These are phyloP conservation scores for Penicillium mononematosum DNA, from an alignment of 495 filamentous ascomycete genomes.

Conservation along the genomic window DNA sequence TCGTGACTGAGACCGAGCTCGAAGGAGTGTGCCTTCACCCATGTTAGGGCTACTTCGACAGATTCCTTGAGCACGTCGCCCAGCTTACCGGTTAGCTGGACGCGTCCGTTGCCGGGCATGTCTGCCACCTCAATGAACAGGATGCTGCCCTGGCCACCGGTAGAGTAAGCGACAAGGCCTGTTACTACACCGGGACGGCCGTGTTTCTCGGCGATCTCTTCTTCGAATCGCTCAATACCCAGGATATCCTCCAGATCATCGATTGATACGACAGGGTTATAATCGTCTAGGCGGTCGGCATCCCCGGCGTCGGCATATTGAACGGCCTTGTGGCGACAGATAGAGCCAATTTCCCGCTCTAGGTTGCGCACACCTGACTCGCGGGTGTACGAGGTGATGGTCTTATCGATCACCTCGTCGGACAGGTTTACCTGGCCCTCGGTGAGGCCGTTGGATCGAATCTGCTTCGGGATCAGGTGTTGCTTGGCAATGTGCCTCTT, in stretches of 20 bases:
- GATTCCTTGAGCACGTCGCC: slow-evolving; percentile 96
- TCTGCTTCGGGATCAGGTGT: slow-evolving; percentile 93
- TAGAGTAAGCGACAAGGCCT: slow-evolving; percentile 93
- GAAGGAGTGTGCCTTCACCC: slow-evolving; percentile 96
- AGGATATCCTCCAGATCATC: slow-evolving; percentile 87
- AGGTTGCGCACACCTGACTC: slow-evolving; percentile 97
- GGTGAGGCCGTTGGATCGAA: slow-evolving; percentile 73
- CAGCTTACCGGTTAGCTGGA: slow-evolving; percentile 98
- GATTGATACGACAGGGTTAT: slow-evolving; percentile 70
- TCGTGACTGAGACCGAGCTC: slow-evolving; percentile 81
- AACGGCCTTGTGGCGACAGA: slow-evolving; percentile 93
- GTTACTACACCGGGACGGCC: slow-evolving; percentile 92
- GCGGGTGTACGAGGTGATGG: slow-evolving; percentile 93
- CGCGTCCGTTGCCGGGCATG: slow-evolving; percentile 89
- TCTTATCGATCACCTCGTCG: slow-evolving; percentile 85
- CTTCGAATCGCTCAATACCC: slow-evolving; percentile 90
- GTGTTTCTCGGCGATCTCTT: slow-evolving; percentile 89
- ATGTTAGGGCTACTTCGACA: slow-evolving; percentile 91
- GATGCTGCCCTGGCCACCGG: slow-evolving; percentile 91
- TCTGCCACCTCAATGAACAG: slow-evolving; percentile 98
- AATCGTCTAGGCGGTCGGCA: slow-evolving; percentile 61
- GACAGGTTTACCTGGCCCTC: slow-evolving; percentile 70
- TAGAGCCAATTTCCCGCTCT: slow-evolving; percentile 90
- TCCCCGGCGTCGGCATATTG: slow-evolving; percentile 90
- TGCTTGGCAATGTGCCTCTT: slow-evolving; percentile 93